A percentile compares a stretch with the other conserved stretches of the same genome.
phyloP scores from a whole-genome alignment of 2,329 filamentous ascomycete genomes.

The Ophiocordyceps camponoti-floridani region DNA sequence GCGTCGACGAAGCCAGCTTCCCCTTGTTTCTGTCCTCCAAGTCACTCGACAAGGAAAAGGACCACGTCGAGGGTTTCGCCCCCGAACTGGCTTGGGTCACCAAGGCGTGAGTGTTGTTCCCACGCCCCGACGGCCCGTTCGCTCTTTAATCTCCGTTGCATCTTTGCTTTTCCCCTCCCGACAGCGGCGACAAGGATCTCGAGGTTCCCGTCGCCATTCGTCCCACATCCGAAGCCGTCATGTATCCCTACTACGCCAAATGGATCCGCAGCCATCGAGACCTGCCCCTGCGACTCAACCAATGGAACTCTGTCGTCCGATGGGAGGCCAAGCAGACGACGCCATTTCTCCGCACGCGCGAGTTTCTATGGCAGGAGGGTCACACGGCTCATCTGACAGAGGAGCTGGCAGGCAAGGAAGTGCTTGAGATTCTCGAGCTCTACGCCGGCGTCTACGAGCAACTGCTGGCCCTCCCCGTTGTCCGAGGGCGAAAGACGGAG shows the following conservation, averaged over 20 bases:
- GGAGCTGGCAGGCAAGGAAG: constrained; percentile 64
- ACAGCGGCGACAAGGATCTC: constrained; percentile 74
- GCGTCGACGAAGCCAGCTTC: constrained; percentile 91
- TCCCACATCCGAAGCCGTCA: constrained; percentile 58
- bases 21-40: constrained; percentile 89
- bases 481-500: constrained; percentile 87
- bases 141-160: not conserved
- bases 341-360: constrained; percentile 78
- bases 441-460: constrained; percentile 89
- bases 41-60: constrained; percentile 76
- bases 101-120: constrained; percentile 43
- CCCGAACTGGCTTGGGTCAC: constrained; percentile 84
- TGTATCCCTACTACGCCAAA: constrained; percentile 92
- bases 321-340: constrained; percentile 94
- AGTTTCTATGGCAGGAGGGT: constrained; percentile 97
- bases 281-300: constrained; percentile 82
- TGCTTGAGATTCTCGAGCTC: constrained; percentile 79
- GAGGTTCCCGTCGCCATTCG: constrained; percentile 59
- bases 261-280: constrained; percentile 96
- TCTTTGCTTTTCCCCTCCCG: not conserved
- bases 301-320: constrained; percentile 86
- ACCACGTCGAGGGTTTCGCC: constrained; percentile 96
- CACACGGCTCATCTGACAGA: constrained; percentile 81
- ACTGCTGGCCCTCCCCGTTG: constrained; percentile 83
- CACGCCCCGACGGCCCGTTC: not conserved